A percentile compares a stretch with the other conserved stretches of the same genome.
phyloP scores from a whole-genome alignment of 331 rosid species.

The Dryas integrifolia region DNA sequence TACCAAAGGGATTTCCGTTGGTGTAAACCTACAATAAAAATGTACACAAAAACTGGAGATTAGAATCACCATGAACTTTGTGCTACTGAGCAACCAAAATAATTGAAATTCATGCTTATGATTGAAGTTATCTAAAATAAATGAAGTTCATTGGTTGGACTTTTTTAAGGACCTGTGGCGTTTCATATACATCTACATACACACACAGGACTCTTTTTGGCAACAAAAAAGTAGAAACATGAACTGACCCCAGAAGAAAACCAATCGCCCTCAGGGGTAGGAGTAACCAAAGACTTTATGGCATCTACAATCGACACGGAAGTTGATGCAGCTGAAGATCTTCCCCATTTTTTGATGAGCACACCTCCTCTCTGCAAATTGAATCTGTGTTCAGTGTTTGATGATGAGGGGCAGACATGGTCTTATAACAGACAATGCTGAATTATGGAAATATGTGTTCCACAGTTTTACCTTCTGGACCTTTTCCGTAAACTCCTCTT shows the following conservation, averaged over 20 bases:
- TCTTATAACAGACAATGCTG: not conserved
- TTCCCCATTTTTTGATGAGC: constrained; percentile 92
- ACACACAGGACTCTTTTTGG: not conserved
- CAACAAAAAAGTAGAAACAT: not conserved
- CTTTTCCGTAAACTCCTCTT: constrained; percentile 78
- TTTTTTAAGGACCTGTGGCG: not conserved
- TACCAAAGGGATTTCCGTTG: constrained; percentile 83
- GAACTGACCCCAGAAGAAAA: constrained; percentile 87
- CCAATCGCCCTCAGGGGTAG: constrained; percentile 97
- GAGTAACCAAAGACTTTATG: constrained; percentile 71
- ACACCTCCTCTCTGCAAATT: constrained; percentile 81
- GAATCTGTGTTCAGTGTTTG: constrained; percentile 25
- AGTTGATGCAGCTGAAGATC: constrained; percentile 99
- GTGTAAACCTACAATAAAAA: constrained; percentile 65
- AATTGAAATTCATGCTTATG: not conserved
- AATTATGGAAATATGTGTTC: not conserved
- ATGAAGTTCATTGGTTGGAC: not conserved
- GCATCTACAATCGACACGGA: constrained; percentile 84
- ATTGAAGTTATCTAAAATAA: not conserved
- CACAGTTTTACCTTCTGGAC: constrained; percentile 67
- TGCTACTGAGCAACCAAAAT: not conserved
- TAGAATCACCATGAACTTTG: not conserved
- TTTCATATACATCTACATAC: not conserved
- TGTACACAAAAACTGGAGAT: not conserved
- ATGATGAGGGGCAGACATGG: not conserved